Percentiles rank a stretch among this genome's conserved stretches.
These are phyloP conservation scores for Nepenthes alata DNA, from an alignment of 179 eudicot species.

Conservation along the genomic window DNA sequence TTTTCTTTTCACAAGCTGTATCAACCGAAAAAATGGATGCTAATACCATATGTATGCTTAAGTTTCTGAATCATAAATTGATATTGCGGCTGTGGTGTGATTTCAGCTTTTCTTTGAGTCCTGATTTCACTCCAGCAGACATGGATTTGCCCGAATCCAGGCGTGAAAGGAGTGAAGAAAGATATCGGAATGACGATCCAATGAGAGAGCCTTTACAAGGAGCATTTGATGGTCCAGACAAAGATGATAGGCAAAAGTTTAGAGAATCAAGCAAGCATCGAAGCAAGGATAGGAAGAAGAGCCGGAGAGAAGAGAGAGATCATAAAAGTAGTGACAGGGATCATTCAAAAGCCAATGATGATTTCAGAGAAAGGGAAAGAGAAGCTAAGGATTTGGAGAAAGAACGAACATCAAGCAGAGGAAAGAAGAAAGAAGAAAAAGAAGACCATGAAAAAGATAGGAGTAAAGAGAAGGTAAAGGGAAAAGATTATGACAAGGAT, in stretches of 20 bases:
- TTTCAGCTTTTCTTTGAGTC: neutral
- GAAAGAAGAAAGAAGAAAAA: slow-evolving; percentile 43
- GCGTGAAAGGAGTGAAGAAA: slow-evolving; percentile 43
- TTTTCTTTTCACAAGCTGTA: no score
- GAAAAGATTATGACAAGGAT: slow-evolving; percentile 34
- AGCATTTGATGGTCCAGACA: slow-evolving; percentile 28
- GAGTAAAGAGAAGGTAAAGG: slow-evolving; percentile 34
- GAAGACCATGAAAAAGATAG: slow-evolving; percentile 47
- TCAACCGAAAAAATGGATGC: no score
- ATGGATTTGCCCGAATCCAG: slow-evolving; percentile 28
- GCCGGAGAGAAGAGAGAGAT: slow-evolving; percentile 71
- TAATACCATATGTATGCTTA: no score
- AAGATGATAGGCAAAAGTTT: slow-evolving; percentile 24
- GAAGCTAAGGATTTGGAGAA: slow-evolving; percentile 34
- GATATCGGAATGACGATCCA: slow-evolving; percentile 36
- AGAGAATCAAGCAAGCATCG: slow-evolving; percentile 46
- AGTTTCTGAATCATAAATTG: no score
- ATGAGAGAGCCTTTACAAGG: slow-evolving; percentile 29
- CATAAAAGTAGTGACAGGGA: slow-evolving; percentile 52
- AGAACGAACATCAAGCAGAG: slow-evolving; percentile 32
- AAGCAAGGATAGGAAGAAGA: slow-evolving; percentile 63
- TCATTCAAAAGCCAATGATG: slow-evolving; percentile 33
- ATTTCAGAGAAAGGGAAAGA: slow-evolving; percentile 30
- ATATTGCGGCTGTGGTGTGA: neutral
- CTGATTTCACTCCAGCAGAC: slow-evolving; percentile 4